Evolutionary conservation across 495 filamentous ascomycete genomes (phyloP), one percentile per base, ranked within the genome.

Genomic region (Pseudevernia furfuracea): DNA sequence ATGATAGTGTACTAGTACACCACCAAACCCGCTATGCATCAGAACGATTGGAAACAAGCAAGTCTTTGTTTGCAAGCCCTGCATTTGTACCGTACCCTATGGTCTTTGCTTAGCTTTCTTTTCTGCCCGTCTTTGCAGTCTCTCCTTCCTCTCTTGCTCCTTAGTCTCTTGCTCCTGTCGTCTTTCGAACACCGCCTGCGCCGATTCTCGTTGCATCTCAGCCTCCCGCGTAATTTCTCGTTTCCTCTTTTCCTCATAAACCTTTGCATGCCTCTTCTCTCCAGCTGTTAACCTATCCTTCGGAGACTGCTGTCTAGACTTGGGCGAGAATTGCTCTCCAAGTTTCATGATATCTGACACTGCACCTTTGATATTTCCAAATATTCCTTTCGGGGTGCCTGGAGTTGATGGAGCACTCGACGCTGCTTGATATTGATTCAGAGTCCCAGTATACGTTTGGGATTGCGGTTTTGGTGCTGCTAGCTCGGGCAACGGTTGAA

Each of bases 401-500:
- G n/a, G 14, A 28, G 9, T 17, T 2, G 37, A 23, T 28, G 48
- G 46, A 48, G 30, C 30, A 15, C 30, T 46, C n/a, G 25, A 14
- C 15, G 61, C 43, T 55, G 59, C 21, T 57, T 59, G 52, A 41
- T 56, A 62, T 64, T 39, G 38, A n/a, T n/a, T n/a, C n/a, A n/a
- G n/a, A n/a, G n/a, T n/a, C n/a, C n/a, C n/a, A 38, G 38, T 30
- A 57, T 61, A 49, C 1, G 48, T 34, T 38, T 19, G 19, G 15
- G 28, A 1, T 23, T 28, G 37, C n/a, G 49, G 23, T 34, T 11
- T 46, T 23, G 39, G 28, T 25, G 21, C 12, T 28, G 25, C 32
- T 38, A 39, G 39, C 19, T 60, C 55, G 3, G 69, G 71, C 8
- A 82, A 58, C 14, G 87, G 80, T 19, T 82, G 77, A 8, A 91